A percentile compares a stretch with the other conserved stretches of the same genome.
Evolutionary conservation across 2,329 filamentous ascomycete genomes (phyloP).

Genomic region (Bimuria novae-zelandiae): DNA sequence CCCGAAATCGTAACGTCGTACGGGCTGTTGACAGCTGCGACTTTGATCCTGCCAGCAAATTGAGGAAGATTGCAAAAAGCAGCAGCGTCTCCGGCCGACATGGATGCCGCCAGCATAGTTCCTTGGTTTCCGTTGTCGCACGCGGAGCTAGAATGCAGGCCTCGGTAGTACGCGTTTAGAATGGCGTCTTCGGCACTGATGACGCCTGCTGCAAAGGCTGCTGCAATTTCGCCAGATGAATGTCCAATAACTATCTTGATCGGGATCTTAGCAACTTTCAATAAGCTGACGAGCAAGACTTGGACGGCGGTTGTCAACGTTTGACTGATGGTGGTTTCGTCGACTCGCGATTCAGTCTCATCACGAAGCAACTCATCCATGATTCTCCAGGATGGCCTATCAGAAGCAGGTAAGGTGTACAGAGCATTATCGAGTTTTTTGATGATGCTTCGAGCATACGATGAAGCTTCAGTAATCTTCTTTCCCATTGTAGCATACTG

Average conservation of each 20-base stretch:
- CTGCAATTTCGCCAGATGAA: conserved; percentile 50
- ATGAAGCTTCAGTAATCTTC: conserved; percentile 35
- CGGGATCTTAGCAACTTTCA: conserved; percentile 32
- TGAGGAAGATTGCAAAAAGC: conserved; percentile 33
- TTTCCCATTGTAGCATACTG: conserved; percentile 50
- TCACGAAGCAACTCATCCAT: conserved; percentile 16
- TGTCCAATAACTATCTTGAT: conserved; percentile 48
- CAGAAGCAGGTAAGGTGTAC: conserved; percentile 10
- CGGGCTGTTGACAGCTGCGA: conserved; percentile 28
- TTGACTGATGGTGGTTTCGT: conserved; percentile 29
- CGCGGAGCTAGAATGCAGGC: conserved; percentile 37
- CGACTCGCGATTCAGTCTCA: conserved; percentile 6
- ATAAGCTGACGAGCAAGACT: conserved; percentile 34
- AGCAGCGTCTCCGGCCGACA: conserved; percentile 9
- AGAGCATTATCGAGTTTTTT: conserved; percentile 28
- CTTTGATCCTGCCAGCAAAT: conserved; percentile 20
- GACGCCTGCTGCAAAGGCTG: conserved; percentile 41
- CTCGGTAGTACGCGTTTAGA: conserved; percentile 41
- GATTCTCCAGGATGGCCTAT: conserved; percentile 19
- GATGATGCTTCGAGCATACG: conserved; percentile 34
- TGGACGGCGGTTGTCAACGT: conserved; percentile 46
- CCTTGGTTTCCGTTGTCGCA: conserved; percentile 22
- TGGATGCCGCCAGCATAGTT: conserved; percentile 40
- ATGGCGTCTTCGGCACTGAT: conserved; percentile 43
- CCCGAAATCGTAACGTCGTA: background rate